Evolutionary conservation across 352 stramenopile species (phyloP).

Genomic region (Phytophthora hibernalis): DNA sequence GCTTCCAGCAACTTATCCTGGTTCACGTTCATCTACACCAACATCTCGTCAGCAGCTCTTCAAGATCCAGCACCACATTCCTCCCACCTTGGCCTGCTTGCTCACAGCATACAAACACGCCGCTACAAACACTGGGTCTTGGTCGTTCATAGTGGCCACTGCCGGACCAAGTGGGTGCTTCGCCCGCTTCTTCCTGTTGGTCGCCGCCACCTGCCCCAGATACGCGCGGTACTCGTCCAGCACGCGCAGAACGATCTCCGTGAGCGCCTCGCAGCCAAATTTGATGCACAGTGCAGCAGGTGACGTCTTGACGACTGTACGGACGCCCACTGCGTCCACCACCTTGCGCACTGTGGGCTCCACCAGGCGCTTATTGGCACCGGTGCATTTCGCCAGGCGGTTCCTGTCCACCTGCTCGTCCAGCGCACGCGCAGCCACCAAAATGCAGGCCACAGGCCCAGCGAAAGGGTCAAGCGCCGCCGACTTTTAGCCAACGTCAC

Average conservation of each 20-base stretch:
- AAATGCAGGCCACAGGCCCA: constrained; percentile 64
- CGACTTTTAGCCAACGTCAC: constrained; percentile 56
- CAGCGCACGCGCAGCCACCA: constrained; percentile 64
- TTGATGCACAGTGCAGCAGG: constrained; percentile 73
- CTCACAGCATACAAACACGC: constrained; percentile 74
- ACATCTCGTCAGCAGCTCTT: constrained; percentile 17
- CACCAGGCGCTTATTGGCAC: constrained; percentile 50
- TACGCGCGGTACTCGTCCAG: constrained; percentile 56
- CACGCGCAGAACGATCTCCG: constrained; percentile 66
- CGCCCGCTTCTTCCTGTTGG: constrained; percentile 26
- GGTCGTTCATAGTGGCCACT: constrained; percentile 39
- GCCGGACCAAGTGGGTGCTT: constrained; percentile 29
- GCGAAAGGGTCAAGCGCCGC: constrained; percentile 42
- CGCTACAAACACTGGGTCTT: constrained; percentile 64
- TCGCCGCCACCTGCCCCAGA: constrained; percentile 24
- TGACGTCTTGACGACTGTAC: constrained; percentile 53
- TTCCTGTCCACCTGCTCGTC: constrained; percentile 58
- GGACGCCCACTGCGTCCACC: constrained; percentile 54
- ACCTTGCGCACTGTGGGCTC: constrained; percentile 62
- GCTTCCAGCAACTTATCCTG: constrained; percentile 61
- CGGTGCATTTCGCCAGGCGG: constrained; percentile 48
- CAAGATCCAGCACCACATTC: not conserved
- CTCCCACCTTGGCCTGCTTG: constrained; percentile 63
- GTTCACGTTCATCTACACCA: constrained; percentile 63
- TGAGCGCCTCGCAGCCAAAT: constrained; percentile 72